Evolutionary conservation across 768 basidiomycete genomes (phyloP).

Genomic region (Glaciozyma martinii): DNA sequence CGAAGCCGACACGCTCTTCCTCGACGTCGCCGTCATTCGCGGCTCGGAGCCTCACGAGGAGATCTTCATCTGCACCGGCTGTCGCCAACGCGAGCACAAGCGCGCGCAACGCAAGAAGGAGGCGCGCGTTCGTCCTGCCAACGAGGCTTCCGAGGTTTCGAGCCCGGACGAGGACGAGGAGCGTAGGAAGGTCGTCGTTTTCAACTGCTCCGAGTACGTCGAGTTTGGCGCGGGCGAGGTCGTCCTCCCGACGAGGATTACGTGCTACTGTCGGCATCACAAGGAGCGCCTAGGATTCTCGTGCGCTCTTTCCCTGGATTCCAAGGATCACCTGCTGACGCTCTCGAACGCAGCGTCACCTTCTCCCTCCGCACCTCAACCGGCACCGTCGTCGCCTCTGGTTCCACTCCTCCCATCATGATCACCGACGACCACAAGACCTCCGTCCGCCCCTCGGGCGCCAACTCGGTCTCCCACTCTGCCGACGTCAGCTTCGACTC

Average conservation of each 20-base stretch:
- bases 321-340: background rate
- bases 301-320: conserved; percentile 29
- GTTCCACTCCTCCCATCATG: conserved; percentile 82
- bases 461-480: conserved; percentile 4
- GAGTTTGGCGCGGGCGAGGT: conserved; percentile 81
- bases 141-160: conserved; percentile 47
- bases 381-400: conserved; percentile 71
- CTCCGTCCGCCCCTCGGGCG: conserved; percentile 2
- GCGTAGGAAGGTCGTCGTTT: conserved; percentile 66
- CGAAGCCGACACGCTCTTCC: conserved; percentile 59
- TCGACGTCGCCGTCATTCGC: conserved; percentile 66
- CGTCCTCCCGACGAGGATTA: conserved; percentile 84
- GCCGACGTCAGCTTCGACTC: conserved; percentile 8
- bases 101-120: conserved; percentile 82
- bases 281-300: conserved; percentile 87
- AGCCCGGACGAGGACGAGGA: conserved; percentile 44
- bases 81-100: conserved; percentile 81
- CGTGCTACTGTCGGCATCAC: conserved; percentile 98
- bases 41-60: conserved; percentile 66
- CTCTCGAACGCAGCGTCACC: conserved; percentile 51
- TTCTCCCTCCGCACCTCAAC: conserved; percentile 71
- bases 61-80: conserved; percentile 77
- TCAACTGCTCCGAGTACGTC: conserved; percentile 83
- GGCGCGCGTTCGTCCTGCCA: conserved; percentile 49
- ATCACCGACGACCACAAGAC: conserved; percentile 99